A percentile compares a stretch with the other conserved stretches of the same genome.
phyloP scores from a whole-genome alignment of 2,329 filamentous ascomycete species.

The Colletotrichum eremochloae region DNA sequence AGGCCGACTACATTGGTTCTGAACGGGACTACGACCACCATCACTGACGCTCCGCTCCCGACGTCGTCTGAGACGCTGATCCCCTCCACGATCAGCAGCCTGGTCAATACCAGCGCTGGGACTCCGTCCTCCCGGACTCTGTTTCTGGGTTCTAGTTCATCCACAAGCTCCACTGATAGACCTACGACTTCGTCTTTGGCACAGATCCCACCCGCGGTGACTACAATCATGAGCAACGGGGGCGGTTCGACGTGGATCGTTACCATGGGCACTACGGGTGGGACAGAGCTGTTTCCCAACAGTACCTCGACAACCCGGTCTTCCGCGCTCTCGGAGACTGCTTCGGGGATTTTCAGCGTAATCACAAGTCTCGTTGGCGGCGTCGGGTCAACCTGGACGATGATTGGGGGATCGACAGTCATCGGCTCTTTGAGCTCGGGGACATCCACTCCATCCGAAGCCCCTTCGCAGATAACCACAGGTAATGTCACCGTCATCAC shows the following conservation, averaged over 20 bases:
- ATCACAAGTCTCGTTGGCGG: slow-evolving; percentile 8
- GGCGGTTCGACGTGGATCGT: slow-evolving; percentile 22
- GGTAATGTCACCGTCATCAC: slow-evolving; percentile 8
- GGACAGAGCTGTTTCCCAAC: not conserved
- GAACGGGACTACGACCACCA: not conserved
- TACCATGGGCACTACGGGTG: not conserved
- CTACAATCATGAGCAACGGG: slow-evolving; percentile 7
- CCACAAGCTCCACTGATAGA: not conserved
- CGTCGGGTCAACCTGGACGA: not conserved
- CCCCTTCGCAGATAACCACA: not conserved
- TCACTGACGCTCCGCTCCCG: not conserved
- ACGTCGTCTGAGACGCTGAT: not conserved
- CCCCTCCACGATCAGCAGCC: not conserved
- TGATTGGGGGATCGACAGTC: not conserved
- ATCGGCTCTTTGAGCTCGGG: not conserved
- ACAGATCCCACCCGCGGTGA: not conserved
- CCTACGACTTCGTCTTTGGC: not conserved
- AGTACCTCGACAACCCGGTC: not conserved
- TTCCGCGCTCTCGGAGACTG: not conserved
- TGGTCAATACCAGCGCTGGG: not conserved
- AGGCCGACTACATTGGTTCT: not conserved
- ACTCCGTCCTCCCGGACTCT: slow-evolving; percentile 4
- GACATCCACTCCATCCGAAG: not conserved
- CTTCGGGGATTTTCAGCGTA: not conserved
- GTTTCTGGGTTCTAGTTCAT: not conserved